A percentile compares a stretch with the other conserved stretches of the same genome.
Conservation (phyloP, 805 yeast species). For the Ogataea pini region DNA sequence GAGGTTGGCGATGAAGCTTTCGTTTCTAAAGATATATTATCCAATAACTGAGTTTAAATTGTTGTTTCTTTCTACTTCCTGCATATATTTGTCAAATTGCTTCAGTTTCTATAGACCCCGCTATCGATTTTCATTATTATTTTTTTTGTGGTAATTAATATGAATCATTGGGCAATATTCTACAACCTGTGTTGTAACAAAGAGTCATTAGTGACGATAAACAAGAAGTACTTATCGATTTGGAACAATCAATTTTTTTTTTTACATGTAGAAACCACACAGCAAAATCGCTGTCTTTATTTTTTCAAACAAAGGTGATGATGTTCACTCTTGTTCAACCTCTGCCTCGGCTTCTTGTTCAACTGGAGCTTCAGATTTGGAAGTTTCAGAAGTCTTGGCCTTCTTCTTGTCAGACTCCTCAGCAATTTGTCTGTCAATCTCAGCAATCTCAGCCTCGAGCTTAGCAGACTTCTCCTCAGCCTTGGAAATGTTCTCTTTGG, state of each 20-base stretch:
- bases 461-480: slow-evolving; percentile 78
- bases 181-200: not conserved
- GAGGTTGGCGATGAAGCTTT: slow-evolving; percentile 35
- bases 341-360: slow-evolving; percentile 5
- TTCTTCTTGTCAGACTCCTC: slow-evolving; percentile 21
- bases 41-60: slow-evolving; percentile 4
- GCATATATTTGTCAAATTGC: not conserved
- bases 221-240: not conserved
- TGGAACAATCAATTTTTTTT: not conserved
- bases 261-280: not conserved
- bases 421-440: slow-evolving; percentile 31
- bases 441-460: slow-evolving; percentile 50
- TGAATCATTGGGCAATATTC: not conserved
- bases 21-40: slow-evolving; percentile 27
- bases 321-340: not conserved
- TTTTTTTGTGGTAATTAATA: not conserved
- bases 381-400: slow-evolving; percentile 14
- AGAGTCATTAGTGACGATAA: not conserved
- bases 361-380: slow-evolving; percentile 9
- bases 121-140: not conserved
- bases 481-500: slow-evolving; percentile 69
- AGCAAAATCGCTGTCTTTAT: not conserved
- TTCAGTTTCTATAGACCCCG: not conserved
- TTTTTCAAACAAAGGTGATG: not conserved
- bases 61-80: not conserved